Percentiles rank a stretch among this genome's conserved stretches.
Evolutionary conservation across 2,329 filamentous ascomycete species (phyloP).

Genomic region (Scedosporium minutisporum): DNA sequence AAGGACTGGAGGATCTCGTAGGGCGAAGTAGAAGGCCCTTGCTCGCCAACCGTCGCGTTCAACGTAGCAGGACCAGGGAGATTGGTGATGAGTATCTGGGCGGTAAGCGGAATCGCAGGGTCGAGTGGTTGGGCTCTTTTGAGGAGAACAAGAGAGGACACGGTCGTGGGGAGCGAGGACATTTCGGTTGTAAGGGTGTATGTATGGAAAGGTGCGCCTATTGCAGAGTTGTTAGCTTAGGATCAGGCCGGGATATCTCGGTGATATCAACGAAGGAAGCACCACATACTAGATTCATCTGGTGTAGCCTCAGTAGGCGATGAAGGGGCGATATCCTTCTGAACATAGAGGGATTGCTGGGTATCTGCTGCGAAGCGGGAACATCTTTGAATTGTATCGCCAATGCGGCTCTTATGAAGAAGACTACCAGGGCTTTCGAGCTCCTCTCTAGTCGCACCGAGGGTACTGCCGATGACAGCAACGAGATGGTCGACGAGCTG

Average conservation of each 20-base stretch:
- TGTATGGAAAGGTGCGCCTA: slow-evolving; percentile 47
- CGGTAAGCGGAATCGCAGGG: slow-evolving; percentile 67
- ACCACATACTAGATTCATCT: slow-evolving; percentile 31
- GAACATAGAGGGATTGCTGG: slow-evolving; percentile 81
- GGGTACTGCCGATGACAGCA: slow-evolving; percentile 60
- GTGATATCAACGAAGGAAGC: neutral
- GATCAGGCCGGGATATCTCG: neutral
- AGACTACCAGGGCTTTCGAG: slow-evolving; percentile 74
- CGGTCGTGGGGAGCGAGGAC: slow-evolving; percentile 66
- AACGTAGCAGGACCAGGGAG: slow-evolving; percentile 71
- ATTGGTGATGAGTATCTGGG: slow-evolving; percentile 88
- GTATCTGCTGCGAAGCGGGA: slow-evolving; percentile 81
- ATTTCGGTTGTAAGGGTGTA: slow-evolving; percentile 80
- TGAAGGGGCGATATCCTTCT: slow-evolving; percentile 62
- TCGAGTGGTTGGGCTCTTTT: slow-evolving; percentile 88
- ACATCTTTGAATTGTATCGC: slow-evolving; percentile 79
- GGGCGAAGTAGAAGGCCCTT: slow-evolving; percentile 66
- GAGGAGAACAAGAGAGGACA: slow-evolving; percentile 77
- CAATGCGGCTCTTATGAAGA: slow-evolving; percentile 60
- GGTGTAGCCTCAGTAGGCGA: slow-evolving; percentile 41
- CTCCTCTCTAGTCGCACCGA: slow-evolving; percentile 68
- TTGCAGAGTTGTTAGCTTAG: slow-evolving; percentile 16
- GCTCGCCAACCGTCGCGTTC: slow-evolving; percentile 56
- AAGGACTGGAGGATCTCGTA: slow-evolving; percentile 90
- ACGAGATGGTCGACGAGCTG: slow-evolving; percentile 63